Evolutionary conservation across 2,329 filamentous ascomycete genomes (phyloP), one percentile per base, ranked within the genome.

Genomic region (Lachnellula arida): DNA sequence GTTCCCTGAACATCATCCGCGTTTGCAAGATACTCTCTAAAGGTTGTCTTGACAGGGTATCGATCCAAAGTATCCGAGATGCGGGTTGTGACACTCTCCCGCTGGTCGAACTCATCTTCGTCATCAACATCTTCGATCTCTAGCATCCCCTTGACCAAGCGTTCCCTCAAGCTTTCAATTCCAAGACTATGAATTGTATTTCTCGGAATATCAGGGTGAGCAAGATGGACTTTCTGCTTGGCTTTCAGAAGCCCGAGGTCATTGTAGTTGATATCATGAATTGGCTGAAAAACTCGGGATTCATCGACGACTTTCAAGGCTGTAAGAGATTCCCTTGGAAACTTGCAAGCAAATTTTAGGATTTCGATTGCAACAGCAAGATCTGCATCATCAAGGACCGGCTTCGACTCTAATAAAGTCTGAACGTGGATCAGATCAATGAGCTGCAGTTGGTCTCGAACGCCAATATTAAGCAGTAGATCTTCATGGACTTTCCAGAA

Each of bases 21-120:
- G 60, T 73, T 72, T 23, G 71, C 70, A 8, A 73, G 59, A 51
- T 70, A 73, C 51, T 72, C 71, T 34, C 63, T 67, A 47, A 72
- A 73, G 1, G 69, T 72, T 11, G 61, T 61, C 25, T 65, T 59
- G 12, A 70, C 53, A 2, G 62, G 58, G 39, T 72, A 72, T 49
- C 69, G 61, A 17, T 61, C 59, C 14, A 73, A 51, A 7, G 70
- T 71, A 53, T 71, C 67, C 5, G 56, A 51, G 37, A 73, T 72
- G 0, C 65, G 61, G 4, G 66, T 68, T 14, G 57, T 63, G 0
- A 65, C 55, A 5, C 65, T 60, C 53, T 73, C 69, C 8, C 54
- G 55, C 59, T 70, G 71, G 12, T 63, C 60, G 47, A 70, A 73
- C 32, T 72, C 69, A 17, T 70, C 65, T 6, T 70, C 69, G 47